Base-by-base conservation (phyloP, 306 rosid species). In the Quercus aquifolioides region DNA sequence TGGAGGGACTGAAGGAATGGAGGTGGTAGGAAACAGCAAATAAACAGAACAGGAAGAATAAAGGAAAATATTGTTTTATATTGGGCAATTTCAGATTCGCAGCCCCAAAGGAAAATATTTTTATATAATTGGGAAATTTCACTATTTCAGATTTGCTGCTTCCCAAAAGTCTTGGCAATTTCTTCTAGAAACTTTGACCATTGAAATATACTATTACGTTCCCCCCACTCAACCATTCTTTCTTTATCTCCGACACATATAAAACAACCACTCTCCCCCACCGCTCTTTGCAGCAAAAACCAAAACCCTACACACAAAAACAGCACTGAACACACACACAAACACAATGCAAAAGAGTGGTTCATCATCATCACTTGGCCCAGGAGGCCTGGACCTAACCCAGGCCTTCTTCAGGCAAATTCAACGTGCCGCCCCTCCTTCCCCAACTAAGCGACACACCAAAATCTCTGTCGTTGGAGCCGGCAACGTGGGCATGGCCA, bases 401-500 rank as follows among this genome's bases (percentile, higher is more conserved):
- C 85, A 85, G 19, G 78, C 90, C 49, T 90, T 95, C 90, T 95
- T 95, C 90, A 87, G 79, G 60, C 67, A 95, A 71, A 86, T 92
- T 25, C 63, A 63, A 9, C 58, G 82, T 72, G 87, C 96, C 5
- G 81, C 88, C 7, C 85, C 94, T 2, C 91, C 94, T 8, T 92
- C 95, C 11, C 79, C 88, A 3, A 84, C 91, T 0, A 91, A 90
- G 8, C 90, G 90, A 74, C 89, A 84, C 83, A 84, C 75, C 59
- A 94, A 94, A 76, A 77, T 92, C 85, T 88, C 97, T 9, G 94
- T 92, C 68, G 73, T 94, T 21, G 99, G 97, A 0, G 90, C 94
- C 9, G 99, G 99, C 10, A 92, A 94, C 62, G 99, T 94, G n/a
- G 99, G 99, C 41, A 94, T 94, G 99, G 99, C 99, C 76, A 92